phyloP scores from a whole-genome alignment of 495 filamentous ascomycete species.

The Penicillium herquei region DNA sequence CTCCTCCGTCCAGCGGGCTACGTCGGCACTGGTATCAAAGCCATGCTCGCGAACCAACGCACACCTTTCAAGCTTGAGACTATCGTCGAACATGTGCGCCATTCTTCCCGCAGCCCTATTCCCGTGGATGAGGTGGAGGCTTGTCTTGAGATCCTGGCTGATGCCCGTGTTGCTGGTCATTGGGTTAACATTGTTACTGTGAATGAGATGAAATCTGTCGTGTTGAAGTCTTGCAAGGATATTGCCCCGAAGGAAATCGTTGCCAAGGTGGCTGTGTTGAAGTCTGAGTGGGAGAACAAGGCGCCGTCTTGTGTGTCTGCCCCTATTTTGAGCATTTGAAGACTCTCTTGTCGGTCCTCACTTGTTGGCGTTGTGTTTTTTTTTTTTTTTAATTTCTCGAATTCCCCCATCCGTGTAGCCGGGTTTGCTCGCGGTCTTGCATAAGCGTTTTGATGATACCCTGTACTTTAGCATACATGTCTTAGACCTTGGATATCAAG shows the following conservation, averaged over 20 bases:
- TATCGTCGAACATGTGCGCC: constrained; percentile 39
- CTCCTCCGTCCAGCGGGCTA: constrained; percentile 38
- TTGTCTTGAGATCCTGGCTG: constrained; percentile 44
- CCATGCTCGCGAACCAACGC: constrained; percentile 34
- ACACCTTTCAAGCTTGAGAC: constrained; percentile 41
- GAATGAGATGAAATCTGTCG: constrained; percentile 40
- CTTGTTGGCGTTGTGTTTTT: constrained; percentile 7
- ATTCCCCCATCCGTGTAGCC: constrained; percentile 24
- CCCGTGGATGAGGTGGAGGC: constrained; percentile 38
- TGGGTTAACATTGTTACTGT: constrained; percentile 46
- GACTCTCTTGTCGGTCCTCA: not conserved
- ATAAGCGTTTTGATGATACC: constrained; percentile 37
- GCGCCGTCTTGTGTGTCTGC: constrained; percentile 13
- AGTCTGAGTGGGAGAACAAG: constrained; percentile 30
- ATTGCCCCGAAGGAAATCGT: constrained; percentile 41
- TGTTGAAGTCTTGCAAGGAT: constrained; percentile 44
- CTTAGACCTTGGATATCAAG: constrained; percentile 9
- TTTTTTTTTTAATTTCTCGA: constrained; percentile 26
- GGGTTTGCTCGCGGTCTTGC: constrained; percentile 29
- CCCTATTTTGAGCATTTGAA: constrained; percentile 14
- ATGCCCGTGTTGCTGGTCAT: constrained; percentile 40
- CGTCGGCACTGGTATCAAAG: constrained; percentile 33
- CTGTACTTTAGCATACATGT: constrained; percentile 20
- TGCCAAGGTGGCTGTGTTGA: constrained; percentile 34
- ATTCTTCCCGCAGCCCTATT: constrained; percentile 42